Conservation (phyloP, 2,329 filamentous ascomycete genomes). For the Acarospora socialis region DNA sequence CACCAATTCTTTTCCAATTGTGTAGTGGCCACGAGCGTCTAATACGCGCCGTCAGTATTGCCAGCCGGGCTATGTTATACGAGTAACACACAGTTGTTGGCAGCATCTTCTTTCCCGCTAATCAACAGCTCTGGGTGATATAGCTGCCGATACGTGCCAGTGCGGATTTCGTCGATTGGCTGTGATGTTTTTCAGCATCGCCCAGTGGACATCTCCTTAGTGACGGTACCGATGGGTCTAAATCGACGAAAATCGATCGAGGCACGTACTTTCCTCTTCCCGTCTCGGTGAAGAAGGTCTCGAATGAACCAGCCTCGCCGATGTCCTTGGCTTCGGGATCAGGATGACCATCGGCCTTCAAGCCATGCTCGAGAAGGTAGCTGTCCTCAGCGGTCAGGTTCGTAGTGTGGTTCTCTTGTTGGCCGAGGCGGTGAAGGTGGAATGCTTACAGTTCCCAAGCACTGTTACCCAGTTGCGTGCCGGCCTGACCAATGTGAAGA, state of each 20-base stretch:
- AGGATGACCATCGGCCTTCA: conserved; percentile 44
- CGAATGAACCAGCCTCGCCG: conserved; percentile 42
- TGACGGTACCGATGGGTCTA: conserved; percentile 50
- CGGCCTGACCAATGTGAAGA: conserved; percentile 55
- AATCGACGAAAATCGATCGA: conserved; percentile 52
- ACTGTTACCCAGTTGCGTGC: conserved; percentile 52
- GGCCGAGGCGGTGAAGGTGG: conserved; percentile 19
- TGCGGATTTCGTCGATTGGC: conserved; percentile 54
- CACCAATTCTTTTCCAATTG: conserved; percentile 52
- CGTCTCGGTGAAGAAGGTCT: conserved; percentile 55
- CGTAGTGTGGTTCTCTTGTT: not conserved
- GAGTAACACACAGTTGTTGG: conserved; percentile 51
- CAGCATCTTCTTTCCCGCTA: conserved; percentile 54
- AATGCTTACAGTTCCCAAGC: conserved; percentile 52
- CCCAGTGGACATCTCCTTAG: no score
- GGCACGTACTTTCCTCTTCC: conserved; percentile 52
- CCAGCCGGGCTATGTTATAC: no score
- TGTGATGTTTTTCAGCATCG: no score
- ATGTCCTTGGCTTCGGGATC: conserved; percentile 38
- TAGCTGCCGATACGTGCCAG: conserved; percentile 45
- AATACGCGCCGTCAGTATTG: conserved; percentile 12
- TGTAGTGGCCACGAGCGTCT: conserved; percentile 56
- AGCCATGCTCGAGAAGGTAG: conserved; percentile 52
- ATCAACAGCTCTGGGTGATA: conserved; percentile 54
- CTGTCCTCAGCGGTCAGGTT: conserved; percentile 21